These are phyloP conservation scores for Petunia hybrid DNA, from an alignment of 305 asterid genomes.

Conservation along the genomic window DNA sequence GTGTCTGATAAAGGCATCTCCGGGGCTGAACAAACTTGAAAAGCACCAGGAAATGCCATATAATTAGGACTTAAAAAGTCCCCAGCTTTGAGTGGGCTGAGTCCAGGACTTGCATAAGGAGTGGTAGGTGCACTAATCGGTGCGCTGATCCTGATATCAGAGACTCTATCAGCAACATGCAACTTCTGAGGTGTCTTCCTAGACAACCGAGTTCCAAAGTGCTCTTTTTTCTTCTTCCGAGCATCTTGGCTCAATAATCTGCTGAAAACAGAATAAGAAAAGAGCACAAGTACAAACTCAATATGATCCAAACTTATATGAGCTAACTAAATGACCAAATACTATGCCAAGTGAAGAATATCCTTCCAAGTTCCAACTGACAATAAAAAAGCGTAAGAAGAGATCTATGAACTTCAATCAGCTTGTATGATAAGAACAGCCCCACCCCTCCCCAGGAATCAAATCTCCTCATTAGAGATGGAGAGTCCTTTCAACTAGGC, in stretches of 20 bases:
- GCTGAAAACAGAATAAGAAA: slow-evolving; percentile 36
- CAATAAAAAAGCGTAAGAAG: neutral
- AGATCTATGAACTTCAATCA: neutral
- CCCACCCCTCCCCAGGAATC: neutral
- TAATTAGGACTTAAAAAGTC: slow-evolving; percentile 43
- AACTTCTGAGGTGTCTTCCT: slow-evolving; percentile 43
- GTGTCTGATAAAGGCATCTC: slow-evolving; percentile 55
- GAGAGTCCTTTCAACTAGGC: neutral
- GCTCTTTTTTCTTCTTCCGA: slow-evolving; percentile 38
- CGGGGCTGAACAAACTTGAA: slow-evolving; percentile 76
- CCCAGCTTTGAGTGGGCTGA: slow-evolving; percentile 47
- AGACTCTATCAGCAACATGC: slow-evolving; percentile 34
- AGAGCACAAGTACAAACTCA: slow-evolving; percentile 31
- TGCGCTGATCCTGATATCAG: slow-evolving; percentile 35
- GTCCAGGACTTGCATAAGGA: slow-evolving; percentile 63
- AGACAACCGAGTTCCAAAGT: slow-evolving; percentile 38
- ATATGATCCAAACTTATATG: neutral
- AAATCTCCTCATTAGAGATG: neutral
- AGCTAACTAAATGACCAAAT: neutral
- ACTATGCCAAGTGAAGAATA: neutral
- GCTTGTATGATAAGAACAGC: neutral
- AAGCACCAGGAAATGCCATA: slow-evolving; percentile 53
- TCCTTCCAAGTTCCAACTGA: neutral
- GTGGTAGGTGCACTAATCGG: slow-evolving; percentile 62
- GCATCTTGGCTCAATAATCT: slow-evolving; percentile 50